Conservation (phyloP, 2,329 filamentous ascomycete species). For the Fusarium stilboides region DNA sequence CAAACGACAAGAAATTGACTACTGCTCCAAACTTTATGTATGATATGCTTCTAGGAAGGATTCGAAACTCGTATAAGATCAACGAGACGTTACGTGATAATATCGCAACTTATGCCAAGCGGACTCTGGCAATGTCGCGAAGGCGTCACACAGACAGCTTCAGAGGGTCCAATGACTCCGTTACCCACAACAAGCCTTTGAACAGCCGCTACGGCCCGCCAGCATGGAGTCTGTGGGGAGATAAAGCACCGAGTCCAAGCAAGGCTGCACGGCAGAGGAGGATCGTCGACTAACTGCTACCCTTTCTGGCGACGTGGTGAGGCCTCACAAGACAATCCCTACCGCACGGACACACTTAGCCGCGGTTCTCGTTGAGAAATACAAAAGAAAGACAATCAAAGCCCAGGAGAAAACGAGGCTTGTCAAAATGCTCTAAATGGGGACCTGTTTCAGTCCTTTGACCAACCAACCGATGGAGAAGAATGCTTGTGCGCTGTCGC, state of each 20-base stretch:
- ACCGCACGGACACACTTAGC: constrained; percentile 28
- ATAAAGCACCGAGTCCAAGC: constrained; percentile 32
- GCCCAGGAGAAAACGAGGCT: constrained; percentile 5
- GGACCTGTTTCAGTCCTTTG: not conserved
- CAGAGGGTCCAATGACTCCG: constrained; percentile 25
- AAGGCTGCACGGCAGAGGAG: constrained; percentile 35
- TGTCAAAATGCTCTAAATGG: constrained; percentile 1
- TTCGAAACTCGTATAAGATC: constrained; percentile 33
- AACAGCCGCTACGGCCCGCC: constrained; percentile 49
- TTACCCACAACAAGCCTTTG: constrained; percentile 42
- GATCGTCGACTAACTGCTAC: constrained; percentile 35
- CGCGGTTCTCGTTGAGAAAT: constrained; percentile 27
- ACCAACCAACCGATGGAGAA: constrained; percentile 6
- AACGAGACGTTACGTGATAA: constrained; percentile 41
- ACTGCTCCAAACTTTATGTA: constrained; percentile 2
- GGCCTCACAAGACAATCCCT: constrained; percentile 19
- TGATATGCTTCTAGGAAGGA: constrained; percentile 8
- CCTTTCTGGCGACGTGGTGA: constrained; percentile 24
- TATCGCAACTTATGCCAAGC: constrained; percentile 27
- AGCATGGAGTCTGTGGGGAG: constrained; percentile 45
- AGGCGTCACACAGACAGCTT: constrained; percentile 31
- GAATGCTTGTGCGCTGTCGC: constrained; percentile 22
- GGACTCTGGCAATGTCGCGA: constrained; percentile 26
- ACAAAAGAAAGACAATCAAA: constrained; percentile 1
- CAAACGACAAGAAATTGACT: constrained; percentile 1